Evolutionary conservation across 257 asterid genomes (phyloP).

Genomic region (Avicennia marina): DNA sequence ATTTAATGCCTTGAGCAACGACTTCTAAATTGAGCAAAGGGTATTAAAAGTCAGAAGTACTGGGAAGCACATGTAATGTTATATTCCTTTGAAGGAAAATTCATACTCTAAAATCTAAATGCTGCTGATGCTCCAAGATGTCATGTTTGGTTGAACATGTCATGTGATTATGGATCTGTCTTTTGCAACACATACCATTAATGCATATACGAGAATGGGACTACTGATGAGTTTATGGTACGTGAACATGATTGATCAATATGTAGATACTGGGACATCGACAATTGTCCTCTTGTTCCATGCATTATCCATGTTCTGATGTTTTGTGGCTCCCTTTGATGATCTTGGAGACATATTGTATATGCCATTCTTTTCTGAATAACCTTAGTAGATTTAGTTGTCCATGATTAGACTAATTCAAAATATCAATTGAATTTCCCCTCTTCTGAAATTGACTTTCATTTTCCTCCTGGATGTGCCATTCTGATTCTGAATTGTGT

Average conservation of each 20-base stretch:
- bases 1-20: not conserved
- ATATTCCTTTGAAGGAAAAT: not conserved
- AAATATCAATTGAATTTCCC: not conserved
- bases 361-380: not conserved
- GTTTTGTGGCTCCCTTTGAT: not conserved
- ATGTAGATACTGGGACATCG: not conserved
- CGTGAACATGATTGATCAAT: not conserved
- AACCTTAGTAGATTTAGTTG: not conserved
- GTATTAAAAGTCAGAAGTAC: not conserved
- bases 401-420: not conserved
- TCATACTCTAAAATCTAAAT: not conserved
- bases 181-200: not conserved
- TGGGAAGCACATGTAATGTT: not conserved
- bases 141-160: not conserved
- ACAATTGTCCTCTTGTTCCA: not conserved
- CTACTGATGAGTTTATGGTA: not conserved
- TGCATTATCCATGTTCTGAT: not conserved
- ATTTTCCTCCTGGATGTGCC: too few species aligned
- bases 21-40: not conserved
- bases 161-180: not conserved
- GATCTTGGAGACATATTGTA: not conserved
- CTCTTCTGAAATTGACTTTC: not conserved
- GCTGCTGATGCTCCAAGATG: not conserved
- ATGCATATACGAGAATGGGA: not conserved
- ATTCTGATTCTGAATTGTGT: not conserved